phyloP scores from a whole-genome alignment of 139 green algal species.

The Chlamydomonas applanata region DNA sequence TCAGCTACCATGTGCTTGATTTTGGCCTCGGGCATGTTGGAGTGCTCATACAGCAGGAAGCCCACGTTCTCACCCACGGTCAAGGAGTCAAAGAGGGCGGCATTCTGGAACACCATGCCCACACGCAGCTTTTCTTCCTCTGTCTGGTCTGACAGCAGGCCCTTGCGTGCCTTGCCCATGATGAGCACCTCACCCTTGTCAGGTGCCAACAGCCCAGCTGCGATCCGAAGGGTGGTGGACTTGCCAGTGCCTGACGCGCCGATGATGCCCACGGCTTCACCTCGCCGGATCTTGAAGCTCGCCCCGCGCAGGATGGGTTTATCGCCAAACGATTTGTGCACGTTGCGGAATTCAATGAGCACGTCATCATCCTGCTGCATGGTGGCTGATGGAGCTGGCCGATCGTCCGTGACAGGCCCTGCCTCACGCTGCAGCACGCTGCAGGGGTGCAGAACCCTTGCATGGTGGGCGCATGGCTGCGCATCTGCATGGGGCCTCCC shows the following conservation, averaged over 20 bases:
- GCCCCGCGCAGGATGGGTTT: slow-evolving; percentile 90
- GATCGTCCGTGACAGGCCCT: too few relatives aligned
- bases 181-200: slow-evolving; percentile 88
- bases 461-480: too few relatives aligned
- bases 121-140: slow-evolving; percentile 58
- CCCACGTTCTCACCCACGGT: slow-evolving; percentile 95
- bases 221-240: slow-evolving; percentile 91
- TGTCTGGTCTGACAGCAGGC: slow-evolving; percentile 74
- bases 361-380: slow-evolving; percentile 61
- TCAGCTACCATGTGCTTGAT: slow-evolving; percentile 79
- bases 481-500: too few relatives aligned
- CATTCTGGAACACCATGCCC: slow-evolving; percentile 96
- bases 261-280: slow-evolving; percentile 98
- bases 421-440: too few relatives aligned
- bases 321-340: slow-evolving; percentile 95
- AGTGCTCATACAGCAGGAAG: slow-evolving; percentile 94
- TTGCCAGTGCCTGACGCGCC: slow-evolving; percentile 95
- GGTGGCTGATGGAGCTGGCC: too few relatives aligned
- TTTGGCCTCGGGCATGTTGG: slow-evolving; percentile 54
- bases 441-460: too few relatives aligned
- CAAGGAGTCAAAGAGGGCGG: slow-evolving; percentile 97
- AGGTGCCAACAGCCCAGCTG: slow-evolving; percentile 90
- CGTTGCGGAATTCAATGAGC: slow-evolving; percentile 90
- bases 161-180: slow-evolving; percentile 65
- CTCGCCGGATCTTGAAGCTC: slow-evolving; percentile 90